These are phyloP conservation scores for Hyphopichia homilentoma DNA, from an alignment of 805 yeast genomes.

Conservation along the genomic window DNA sequence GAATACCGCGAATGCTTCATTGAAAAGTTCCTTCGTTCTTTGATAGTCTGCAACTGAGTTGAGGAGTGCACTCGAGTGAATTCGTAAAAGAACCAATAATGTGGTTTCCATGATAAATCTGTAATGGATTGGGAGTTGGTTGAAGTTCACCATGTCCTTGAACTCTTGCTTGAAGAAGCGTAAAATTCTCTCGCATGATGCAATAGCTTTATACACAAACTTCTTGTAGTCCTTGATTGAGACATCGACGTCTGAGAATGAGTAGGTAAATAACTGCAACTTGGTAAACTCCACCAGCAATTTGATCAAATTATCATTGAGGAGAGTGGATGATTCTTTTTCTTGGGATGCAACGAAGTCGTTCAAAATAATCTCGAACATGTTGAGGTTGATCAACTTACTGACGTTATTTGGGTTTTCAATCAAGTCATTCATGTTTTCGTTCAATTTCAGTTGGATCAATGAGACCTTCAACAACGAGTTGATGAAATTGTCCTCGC, in stretches of 20 bases:
- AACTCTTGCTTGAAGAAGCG: constrained; percentile 17
- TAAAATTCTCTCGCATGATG: constrained; percentile 26
- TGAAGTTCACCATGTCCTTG: constrained; percentile 12
- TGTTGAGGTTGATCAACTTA: constrained; percentile 34
- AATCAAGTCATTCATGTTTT: constrained; percentile 30
- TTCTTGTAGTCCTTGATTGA: constrained; percentile 23
- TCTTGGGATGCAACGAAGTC: constrained; percentile 18
- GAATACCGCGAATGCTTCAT: constrained; percentile 15
- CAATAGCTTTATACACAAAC: constrained; percentile 22
- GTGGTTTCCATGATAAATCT: constrained; percentile 35
- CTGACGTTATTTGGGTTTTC: constrained; percentile 21
- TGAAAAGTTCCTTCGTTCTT: constrained; percentile 20
- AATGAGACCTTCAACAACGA: constrained; percentile 28
- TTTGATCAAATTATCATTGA: constrained; percentile 20
- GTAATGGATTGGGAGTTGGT: constrained; percentile 38
- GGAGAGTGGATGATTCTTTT: constrained; percentile 10
- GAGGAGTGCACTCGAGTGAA: constrained; percentile 29
- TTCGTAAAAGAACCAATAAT: constrained; percentile 25
- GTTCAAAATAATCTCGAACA: constrained; percentile 39
- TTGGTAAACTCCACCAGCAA: constrained; percentile 34
- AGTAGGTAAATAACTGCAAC: constrained; percentile 34
- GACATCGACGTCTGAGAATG: constrained; percentile 25
- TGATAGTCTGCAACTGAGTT: constrained; percentile 20
- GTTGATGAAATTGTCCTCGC: constrained; percentile 20
- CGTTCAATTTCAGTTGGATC: constrained; percentile 38